A percentile compares a stretch with the other conserved stretches of the same genome.
These are phyloP conservation scores for Thelonectria olida DNA, from an alignment of 2,329 filamentous ascomycete genomes.

Conservation along the genomic window DNA sequence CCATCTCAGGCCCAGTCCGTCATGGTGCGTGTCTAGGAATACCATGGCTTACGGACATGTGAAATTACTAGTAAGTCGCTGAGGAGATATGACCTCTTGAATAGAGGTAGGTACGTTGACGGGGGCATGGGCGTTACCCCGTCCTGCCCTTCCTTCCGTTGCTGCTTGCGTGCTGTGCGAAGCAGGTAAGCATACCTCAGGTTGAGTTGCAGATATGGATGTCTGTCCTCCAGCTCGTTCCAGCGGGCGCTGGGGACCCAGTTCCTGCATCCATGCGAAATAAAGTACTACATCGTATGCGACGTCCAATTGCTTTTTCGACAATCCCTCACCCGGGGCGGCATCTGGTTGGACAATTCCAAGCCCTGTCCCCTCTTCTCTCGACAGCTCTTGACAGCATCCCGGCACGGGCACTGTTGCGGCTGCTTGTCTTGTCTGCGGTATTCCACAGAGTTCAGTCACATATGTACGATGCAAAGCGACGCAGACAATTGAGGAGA, in stretches of 20 bases:
- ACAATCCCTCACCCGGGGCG: slow-evolving; percentile 19
- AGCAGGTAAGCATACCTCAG: slow-evolving; percentile 17
- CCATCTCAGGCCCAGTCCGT: neutral
- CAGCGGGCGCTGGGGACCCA: slow-evolving; percentile 24
- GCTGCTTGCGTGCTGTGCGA: neutral
- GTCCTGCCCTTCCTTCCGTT: slow-evolving; percentile 22
- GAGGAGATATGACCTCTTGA: no score
- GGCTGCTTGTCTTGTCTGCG: slow-evolving; percentile 27
- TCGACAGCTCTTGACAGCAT: slow-evolving; percentile 32
- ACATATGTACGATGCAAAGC: neutral
- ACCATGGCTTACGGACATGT: neutral
- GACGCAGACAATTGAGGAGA: slow-evolving; percentile 11
- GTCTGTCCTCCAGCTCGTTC: neutral
- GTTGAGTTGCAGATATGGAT: slow-evolving; percentile 5
- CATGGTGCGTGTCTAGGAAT: neutral
- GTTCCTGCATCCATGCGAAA: slow-evolving; percentile 40
- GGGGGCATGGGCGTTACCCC: neutral
- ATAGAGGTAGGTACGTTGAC: slow-evolving; percentile 25
- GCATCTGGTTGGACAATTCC: slow-evolving; percentile 42
- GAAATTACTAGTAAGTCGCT: no score
- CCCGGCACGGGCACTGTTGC: slow-evolving; percentile 29
- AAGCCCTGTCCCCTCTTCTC: slow-evolving; percentile 35
- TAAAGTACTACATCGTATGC: slow-evolving; percentile 27
- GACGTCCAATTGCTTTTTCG: slow-evolving; percentile 37
- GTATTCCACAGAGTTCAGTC: slow-evolving; percentile 33